Percentiles rank a stretch among this genome's conserved stretches.
These are phyloP conservation scores for Fermentozyma sake DNA, from an alignment of 1,139 yeast species.

Conservation along the genomic window DNA sequence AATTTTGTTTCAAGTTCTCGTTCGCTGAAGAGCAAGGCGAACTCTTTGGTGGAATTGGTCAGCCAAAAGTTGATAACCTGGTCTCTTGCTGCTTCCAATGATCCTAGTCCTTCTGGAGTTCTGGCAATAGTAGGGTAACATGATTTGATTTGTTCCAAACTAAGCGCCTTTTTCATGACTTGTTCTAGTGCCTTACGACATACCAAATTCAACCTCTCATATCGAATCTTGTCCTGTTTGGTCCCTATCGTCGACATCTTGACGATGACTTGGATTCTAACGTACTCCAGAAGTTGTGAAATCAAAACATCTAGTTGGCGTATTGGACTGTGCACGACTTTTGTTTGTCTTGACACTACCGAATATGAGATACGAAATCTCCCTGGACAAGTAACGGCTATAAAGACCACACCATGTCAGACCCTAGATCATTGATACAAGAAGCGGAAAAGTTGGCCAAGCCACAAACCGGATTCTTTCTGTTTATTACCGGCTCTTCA, in stretches of 20 bases:
- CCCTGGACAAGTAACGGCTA: no score
- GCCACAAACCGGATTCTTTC: conserved; percentile 71
- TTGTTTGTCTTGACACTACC: no score
- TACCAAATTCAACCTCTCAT: conserved; percentile 50
- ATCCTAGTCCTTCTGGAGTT: conserved; percentile 45
- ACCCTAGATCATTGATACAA: conserved; percentile 37
- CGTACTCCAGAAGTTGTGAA: no score
- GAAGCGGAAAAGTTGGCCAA: conserved; percentile 46
- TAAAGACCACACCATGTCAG: conserved; percentile 29
- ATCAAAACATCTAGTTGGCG: no score
- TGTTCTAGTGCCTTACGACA: conserved; percentile 65
- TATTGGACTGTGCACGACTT: no score
- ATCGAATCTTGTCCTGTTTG: conserved; percentile 47
- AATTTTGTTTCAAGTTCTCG: conserved; percentile 54
- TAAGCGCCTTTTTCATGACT: conserved; percentile 53
- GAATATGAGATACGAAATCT: no score
- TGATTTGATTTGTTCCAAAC: conserved; percentile 53
- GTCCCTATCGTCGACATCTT: no score
- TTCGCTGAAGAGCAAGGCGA: conserved; percentile 62
- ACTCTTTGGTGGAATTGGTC: conserved; percentile 54
- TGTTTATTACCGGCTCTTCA: conserved; percentile 69
- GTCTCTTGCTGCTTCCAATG: conserved; percentile 52
- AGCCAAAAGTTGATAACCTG: conserved; percentile 65
- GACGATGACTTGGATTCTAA: no score
- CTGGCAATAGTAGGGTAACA: conserved; percentile 64